phyloP scores from a whole-genome alignment of 2,329 filamentous ascomycete species.

The Nannizzia gypsea region DNA sequence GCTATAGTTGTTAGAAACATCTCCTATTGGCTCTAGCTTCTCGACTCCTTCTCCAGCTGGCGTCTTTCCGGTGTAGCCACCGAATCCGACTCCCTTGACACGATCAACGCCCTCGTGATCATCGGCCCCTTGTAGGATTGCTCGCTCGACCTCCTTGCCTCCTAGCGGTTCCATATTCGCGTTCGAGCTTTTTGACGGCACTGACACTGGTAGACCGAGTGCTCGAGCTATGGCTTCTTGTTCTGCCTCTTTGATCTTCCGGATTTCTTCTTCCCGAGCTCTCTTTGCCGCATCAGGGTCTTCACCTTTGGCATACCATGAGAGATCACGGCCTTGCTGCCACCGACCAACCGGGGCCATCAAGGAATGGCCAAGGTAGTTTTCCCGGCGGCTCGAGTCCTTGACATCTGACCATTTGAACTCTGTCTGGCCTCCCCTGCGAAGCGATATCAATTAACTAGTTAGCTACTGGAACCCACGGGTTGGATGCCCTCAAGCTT shows the following conservation, averaged over 20 bases:
- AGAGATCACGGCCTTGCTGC: slow-evolving; percentile 64
- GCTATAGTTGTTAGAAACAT: slow-evolving; percentile 13
- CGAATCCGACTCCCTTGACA: slow-evolving; percentile 26
- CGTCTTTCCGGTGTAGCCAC: slow-evolving; percentile 22
- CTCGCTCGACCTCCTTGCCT: slow-evolving; percentile 46
- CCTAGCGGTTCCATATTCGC: slow-evolving; percentile 52
- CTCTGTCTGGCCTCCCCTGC: slow-evolving; percentile 70
- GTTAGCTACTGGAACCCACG: slow-evolving; percentile 6
- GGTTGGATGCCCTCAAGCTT: neutral
- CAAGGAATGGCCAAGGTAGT: slow-evolving; percentile 76
- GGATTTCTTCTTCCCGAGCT: slow-evolving; percentile 63
- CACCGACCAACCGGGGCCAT: slow-evolving; percentile 88
- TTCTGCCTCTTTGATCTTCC: slow-evolving; percentile 76
- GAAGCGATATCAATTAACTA: slow-evolving; percentile 4
- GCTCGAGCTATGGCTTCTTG: slow-evolving; percentile 80
- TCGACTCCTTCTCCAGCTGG: slow-evolving; percentile 15
- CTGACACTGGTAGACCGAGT: slow-evolving; percentile 63
- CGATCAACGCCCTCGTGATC: slow-evolving; percentile 18
- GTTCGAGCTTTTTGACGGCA: slow-evolving; percentile 49
- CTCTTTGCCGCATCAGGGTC: slow-evolving; percentile 35
- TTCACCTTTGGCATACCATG: slow-evolving; percentile 54
- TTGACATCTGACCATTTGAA: slow-evolving; percentile 97
- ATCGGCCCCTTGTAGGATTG: slow-evolving; percentile 34
- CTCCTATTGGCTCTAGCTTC: slow-evolving; percentile 19
- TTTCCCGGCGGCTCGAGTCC: slow-evolving; percentile 75